Evolutionary conservation across 495 filamentous ascomycete species (phyloP).

Genomic region (Coniosporium apollinis): DNA sequence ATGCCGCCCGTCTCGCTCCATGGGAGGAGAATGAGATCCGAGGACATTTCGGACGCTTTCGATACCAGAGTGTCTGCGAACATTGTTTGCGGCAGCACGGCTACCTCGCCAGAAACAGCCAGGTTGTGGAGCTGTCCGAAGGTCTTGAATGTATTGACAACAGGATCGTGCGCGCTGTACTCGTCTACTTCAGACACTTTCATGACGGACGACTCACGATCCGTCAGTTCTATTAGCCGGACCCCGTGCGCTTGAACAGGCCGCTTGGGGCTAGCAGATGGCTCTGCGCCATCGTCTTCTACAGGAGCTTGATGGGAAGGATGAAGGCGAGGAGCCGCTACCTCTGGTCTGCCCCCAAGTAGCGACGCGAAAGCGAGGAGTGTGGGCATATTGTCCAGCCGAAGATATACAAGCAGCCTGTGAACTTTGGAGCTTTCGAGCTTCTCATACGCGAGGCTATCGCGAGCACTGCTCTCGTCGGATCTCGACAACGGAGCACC

Average conservation of each 20-base stretch:
- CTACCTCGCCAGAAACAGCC: slow-evolving; percentile 62
- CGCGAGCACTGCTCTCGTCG: slow-evolving; percentile 21
- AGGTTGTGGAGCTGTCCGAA: slow-evolving; percentile 77
- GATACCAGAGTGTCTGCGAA: slow-evolving; percentile 61
- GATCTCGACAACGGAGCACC: slow-evolving; percentile 38
- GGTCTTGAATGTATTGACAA: slow-evolving; percentile 80
- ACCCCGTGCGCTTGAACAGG: slow-evolving; percentile 72
- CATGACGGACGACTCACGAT: slow-evolving; percentile 92
- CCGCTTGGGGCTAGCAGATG: slow-evolving; percentile 18
- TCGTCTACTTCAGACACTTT: slow-evolving; percentile 73
- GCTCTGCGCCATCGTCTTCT: slow-evolving; percentile 1
- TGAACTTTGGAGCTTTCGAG: slow-evolving; percentile 25
- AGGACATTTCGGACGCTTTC: slow-evolving; percentile 46
- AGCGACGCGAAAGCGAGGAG: slow-evolving; percentile 73
- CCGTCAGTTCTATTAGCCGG: slow-evolving; percentile 73
- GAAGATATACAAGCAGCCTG: slow-evolving; percentile 49
- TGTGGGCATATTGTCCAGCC: slow-evolving; percentile 78
- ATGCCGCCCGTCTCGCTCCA: slow-evolving; percentile 78
- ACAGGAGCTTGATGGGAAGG: slow-evolving; percentile 10
- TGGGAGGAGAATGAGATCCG: slow-evolving; percentile 74
- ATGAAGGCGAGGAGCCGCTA: slow-evolving; percentile 8
- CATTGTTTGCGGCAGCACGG: slow-evolving; percentile 55
- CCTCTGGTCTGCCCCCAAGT: slow-evolving; percentile 33
- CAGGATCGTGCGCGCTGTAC: slow-evolving; percentile 60
- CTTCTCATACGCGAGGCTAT: slow-evolving; percentile 22